Evolutionary conservation across 345 rosid genomes (phyloP), one percentile per base, ranked within the genome.

Genomic region (Populus alba): DNA sequence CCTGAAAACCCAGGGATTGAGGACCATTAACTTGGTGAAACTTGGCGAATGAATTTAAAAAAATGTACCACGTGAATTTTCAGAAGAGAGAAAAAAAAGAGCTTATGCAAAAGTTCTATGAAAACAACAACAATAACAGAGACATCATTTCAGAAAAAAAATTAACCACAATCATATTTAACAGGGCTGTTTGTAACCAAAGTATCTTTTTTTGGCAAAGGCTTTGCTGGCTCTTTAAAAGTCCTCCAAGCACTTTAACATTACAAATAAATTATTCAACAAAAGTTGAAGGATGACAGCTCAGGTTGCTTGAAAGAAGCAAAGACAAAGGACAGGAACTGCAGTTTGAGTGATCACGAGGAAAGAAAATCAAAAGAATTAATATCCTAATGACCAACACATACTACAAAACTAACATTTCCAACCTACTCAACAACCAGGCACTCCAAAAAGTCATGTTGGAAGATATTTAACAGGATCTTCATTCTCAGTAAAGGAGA

Each of bases 1-100:
- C 85, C 85, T 82, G 85, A 74, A 75, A 78, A 25, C 23, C 45
- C 76, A 78, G 9, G 37, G 57, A 29, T 31, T 8, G 33, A 71
- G 27, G 23, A 25, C 45, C 69, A 18, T 57, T 62, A 77, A 45
- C 53, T 47, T 10, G 31, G 29, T 10, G 45, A 41, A 41, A 41
- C 13, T 41, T 41, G 45, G 45, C 45, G 2, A 2, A 41, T 10
- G 45, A 41, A 39, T 8, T 8, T 39, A 8, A 39, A 8, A 3
- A 33, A n/a, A 4, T 38, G 37, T 25, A 16, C 15, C 49, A 18
- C 9, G 27, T 69, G 7, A 69, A 37, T 20, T 41, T 37, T 72
- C 5, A 6, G 13, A 4, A 33, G 13, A 18, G 20, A 49, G 3
- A 17, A 13, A 4, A 43, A 29, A 45, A 7, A 4, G 15, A 49